A percentile compares a stretch with the other conserved stretches of the same genome.
Conservation (phyloP, 2,329 filamentous ascomycete species). For the Pseudocercospora cruenta region DNA sequence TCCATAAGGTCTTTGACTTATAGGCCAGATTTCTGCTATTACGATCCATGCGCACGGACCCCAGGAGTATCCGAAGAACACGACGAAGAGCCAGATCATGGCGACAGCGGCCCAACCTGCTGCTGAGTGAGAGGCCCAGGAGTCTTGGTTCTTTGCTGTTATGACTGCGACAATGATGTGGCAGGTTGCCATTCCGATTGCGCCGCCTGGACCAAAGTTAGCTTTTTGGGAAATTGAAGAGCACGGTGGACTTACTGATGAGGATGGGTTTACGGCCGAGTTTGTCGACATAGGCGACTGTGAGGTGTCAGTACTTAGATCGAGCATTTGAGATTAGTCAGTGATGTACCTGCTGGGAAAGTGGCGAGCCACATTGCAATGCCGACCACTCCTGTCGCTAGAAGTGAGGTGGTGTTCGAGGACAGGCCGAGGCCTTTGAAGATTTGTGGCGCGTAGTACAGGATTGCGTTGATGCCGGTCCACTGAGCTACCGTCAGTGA, state of each 20-base stretch:
- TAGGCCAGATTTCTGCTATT: constrained; percentile 73
- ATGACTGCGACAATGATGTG: constrained; percentile 61
- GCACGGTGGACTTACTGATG: constrained; percentile 23
- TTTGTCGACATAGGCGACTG: constrained; percentile 66
- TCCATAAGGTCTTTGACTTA: constrained; percentile 71
- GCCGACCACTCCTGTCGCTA: constrained; percentile 73
- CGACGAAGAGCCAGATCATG: constrained; percentile 75
- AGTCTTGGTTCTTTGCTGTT: constrained; percentile 63
- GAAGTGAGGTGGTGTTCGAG: constrained; percentile 56
- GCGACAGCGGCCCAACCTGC: constrained; percentile 71
- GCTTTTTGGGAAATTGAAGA: neutral
- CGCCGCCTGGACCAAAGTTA: constrained; percentile 31
- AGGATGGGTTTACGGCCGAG: constrained; percentile 48
- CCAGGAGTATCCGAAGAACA: constrained; percentile 68
- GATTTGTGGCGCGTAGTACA: constrained; percentile 53
- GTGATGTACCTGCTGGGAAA: constrained; percentile 52
- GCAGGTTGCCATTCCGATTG: constrained; percentile 48
- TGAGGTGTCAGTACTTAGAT: neutral
- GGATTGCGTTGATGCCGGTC: constrained; percentile 47
- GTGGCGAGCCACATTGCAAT: constrained; percentile 72
- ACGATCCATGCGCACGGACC: constrained; percentile 70
- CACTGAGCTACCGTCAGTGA: neutral
- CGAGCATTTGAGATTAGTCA: constrained; percentile 31
- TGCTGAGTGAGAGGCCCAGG: constrained; percentile 60
- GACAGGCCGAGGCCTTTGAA: constrained; percentile 47